Conservation (phyloP, 441 rosid species). For the Populus trichocarpa region DNA sequence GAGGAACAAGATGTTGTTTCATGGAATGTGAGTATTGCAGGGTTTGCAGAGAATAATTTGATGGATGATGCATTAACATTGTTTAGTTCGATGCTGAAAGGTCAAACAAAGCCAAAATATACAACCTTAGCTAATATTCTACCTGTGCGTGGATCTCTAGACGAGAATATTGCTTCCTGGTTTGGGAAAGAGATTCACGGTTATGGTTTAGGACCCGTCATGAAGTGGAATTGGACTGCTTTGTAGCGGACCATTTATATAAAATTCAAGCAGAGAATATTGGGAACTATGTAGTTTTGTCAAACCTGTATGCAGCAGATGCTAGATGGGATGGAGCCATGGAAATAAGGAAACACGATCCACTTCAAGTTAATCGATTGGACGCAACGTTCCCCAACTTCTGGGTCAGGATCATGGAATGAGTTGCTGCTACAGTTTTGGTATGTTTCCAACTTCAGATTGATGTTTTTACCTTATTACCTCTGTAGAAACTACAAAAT, state of each 20-base stretch:
- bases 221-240: slow-evolving; percentile 55
- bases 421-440: neutral
- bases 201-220: slow-evolving; percentile 56
- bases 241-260: slow-evolving; percentile 58
- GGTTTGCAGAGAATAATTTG: slow-evolving; percentile 67
- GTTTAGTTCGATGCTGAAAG: slow-evolving; percentile 58
- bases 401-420: neutral
- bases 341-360: slow-evolving; percentile 52
- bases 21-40: slow-evolving; percentile 84
- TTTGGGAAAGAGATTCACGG: slow-evolving; percentile 65
- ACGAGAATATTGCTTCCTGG: slow-evolving; percentile 30
- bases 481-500: too few species aligned
- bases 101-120: slow-evolving; percentile 43
- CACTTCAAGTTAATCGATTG: neutral
- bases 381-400: neutral
- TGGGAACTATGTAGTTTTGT: slow-evolving; percentile 65
- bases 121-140: slow-evolving; percentile 55
- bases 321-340: slow-evolving; percentile 69
- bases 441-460: neutral
- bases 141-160: slow-evolving; percentile 56
- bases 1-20: slow-evolving; percentile 70
- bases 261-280: slow-evolving; percentile 51
- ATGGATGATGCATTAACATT: slow-evolving; percentile 43
- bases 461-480: neutral
- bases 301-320: slow-evolving; percentile 80